Evolutionary conservation across 345 rosid genomes (phyloP), one percentile per base, ranked within the genome.

Genomic region (Camelina neglecta): DNA sequence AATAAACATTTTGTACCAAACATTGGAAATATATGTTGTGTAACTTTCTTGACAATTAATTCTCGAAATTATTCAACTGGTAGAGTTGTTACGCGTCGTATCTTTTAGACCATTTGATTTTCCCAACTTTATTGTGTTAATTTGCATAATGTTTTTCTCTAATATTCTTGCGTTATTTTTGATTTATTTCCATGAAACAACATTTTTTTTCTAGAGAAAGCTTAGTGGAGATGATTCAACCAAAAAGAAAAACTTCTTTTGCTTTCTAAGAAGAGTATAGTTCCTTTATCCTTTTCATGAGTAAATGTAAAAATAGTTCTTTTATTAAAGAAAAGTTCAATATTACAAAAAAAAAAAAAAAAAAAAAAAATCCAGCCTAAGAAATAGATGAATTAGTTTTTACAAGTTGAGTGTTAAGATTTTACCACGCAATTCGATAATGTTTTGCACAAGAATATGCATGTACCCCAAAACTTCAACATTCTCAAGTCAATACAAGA

Each of bases 1-100:
- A n/a, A n/a, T n/a, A n/a, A n/a, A n/a, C n/a, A 61, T 61, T 53
- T 53, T 76, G 58, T 69, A 76, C 69, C 79, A 42, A 69, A 76
- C 69, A 64, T 69, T 76, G 74, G 64, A 75, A 44, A 69, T 61
- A 60, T 61, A 42, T 68, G 31, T 53, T 69, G 23, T 60, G 75
- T 69, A 69, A 69, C 70, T 69, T 69, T 76, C 64, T 61, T 76
- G 59, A 60, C 80, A 54, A 58, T 38, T 67, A 4, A 31, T 26
- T 26, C 8, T 29, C 26, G 2, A 33, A 53, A 59, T 24, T 67
- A 31, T 57, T 48, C 13, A 50, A 68, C 53, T 41, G 41, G 21
- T 60, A 69, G 69, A 69, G 79, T 69, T 60, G 70, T 69, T 69
- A 31, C 20, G 35, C 36, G 42, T 44, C 69, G 69, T 42, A 39